These are phyloP conservation scores for Leucaena leucocephala DNA, from an alignment of 306 rosid species.

Conservation along the genomic window DNA sequence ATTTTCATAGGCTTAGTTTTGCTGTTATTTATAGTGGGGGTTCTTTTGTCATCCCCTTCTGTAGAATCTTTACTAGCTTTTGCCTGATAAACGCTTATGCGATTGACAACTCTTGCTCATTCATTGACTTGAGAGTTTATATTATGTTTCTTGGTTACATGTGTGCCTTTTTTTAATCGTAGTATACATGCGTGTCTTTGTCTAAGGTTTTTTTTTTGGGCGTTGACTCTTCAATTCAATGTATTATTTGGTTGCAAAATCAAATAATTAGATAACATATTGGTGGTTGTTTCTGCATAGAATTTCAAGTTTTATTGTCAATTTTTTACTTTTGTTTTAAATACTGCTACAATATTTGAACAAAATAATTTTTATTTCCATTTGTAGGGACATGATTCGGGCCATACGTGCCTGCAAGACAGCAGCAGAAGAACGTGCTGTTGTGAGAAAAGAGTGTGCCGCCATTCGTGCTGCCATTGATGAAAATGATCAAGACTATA, in stretches of 20 bases:
- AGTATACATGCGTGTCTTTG: constrained; percentile 6
- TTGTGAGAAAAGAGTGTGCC: constrained; percentile 97
- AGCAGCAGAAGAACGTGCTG: constrained; percentile 98
- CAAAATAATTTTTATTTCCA: constrained; percentile 36
- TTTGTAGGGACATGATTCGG: constrained; percentile 96
- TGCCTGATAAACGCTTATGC: background rate
- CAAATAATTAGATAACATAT: constrained; percentile 7
- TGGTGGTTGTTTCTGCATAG: constrained; percentile 24
- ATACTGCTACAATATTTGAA: constrained; percentile 19
- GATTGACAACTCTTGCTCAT: constrained; percentile 12
- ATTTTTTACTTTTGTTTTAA: constrained; percentile 14
- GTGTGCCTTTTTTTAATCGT: background rate
- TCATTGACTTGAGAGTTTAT: background rate
- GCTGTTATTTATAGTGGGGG: constrained; percentile 1
- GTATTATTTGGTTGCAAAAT: constrained; percentile 22
- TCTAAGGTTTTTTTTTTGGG: background rate
- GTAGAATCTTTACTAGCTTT: background rate
- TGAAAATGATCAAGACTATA: constrained; percentile 85
- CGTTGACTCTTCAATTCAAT: constrained; percentile 26
- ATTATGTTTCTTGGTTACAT: constrained; percentile 21
- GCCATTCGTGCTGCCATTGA: constrained; percentile 92
- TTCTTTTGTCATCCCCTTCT: background rate
- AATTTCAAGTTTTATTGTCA: constrained; percentile 11
- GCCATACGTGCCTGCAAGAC: constrained; percentile 97
- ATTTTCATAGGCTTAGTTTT: background rate